Evolutionary conservation across 176 grass and related monocot species (phyloP).

Genomic region (Zoysia japonica): DNA sequence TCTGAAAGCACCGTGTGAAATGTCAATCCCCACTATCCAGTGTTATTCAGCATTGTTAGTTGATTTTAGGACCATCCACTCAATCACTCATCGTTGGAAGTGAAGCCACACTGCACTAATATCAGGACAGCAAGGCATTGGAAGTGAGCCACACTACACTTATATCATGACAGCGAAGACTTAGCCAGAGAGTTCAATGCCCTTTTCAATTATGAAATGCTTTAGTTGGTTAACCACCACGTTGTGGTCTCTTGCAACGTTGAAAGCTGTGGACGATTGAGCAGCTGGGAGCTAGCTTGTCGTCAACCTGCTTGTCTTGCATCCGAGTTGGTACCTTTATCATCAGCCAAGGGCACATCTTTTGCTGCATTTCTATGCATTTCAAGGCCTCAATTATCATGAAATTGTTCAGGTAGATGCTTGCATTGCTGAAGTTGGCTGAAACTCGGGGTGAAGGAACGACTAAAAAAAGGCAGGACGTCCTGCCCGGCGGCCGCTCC

Average conservation of each 20-base stretch:
- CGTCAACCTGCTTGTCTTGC: constrained; percentile 6
- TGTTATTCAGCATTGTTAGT: constrained; percentile 15
- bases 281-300: not conserved
- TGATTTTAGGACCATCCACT: constrained; percentile 32
- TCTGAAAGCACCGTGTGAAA: constrained; percentile 10
- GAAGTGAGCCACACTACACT: not conserved
- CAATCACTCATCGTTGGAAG: not conserved
- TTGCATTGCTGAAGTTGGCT: not conserved
- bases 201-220: constrained; percentile 34
- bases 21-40: constrained; percentile 8
- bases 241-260: constrained; percentile 4
- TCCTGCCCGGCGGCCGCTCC: too few species aligned
- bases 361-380: not conserved
- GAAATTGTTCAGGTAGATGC: not conserved
- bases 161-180: not conserved
- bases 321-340: constrained; percentile 33
- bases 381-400: not conserved
- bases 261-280: constrained; percentile 26
- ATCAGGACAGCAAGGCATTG: not conserved
- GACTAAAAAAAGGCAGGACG: too few species aligned
- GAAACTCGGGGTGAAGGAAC: not conserved
- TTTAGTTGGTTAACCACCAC: constrained; percentile 43
- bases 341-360: not conserved
- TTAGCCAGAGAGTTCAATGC: constrained; percentile 22
- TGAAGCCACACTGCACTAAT: not conserved